Conservation (phyloP, 129 eudicot genomes). For the Flaveria ramosissima region DNA sequence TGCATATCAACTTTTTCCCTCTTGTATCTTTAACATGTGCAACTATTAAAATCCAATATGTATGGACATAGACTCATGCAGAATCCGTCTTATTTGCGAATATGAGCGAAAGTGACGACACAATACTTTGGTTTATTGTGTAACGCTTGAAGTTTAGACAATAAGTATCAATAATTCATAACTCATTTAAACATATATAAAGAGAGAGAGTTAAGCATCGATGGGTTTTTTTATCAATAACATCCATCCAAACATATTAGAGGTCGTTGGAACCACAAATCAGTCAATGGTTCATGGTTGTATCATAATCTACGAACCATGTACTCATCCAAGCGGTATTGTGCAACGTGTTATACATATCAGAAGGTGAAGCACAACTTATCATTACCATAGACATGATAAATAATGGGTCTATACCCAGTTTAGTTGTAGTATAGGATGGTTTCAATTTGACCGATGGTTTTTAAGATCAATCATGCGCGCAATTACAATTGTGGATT, state of each 20-base stretch:
- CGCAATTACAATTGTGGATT: too few relatives aligned
- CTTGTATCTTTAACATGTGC: neutral
- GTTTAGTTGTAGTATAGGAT: too few relatives aligned
- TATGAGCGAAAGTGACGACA: neutral
- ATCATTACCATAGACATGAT: too few relatives aligned
- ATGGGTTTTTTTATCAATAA: neutral
- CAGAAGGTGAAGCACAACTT: too few relatives aligned
- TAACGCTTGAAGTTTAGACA: neutral
- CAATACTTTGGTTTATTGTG: neutral
- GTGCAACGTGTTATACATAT: too few relatives aligned
- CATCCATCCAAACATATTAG: neutral
- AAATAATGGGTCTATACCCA: too few relatives aligned
- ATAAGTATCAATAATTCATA: neutral
- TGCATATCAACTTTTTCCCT: neutral
- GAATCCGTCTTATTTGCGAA: too few relatives aligned
- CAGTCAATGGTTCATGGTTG: neutral
- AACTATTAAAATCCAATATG: neutral
- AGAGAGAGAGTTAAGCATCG: neutral
- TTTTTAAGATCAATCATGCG: too few relatives aligned
- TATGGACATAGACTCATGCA: neutral
- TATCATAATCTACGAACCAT: neutral
- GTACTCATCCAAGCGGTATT: neutral
- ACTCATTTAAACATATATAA: neutral
- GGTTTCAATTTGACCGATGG: too few relatives aligned
- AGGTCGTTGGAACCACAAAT: neutral